phyloP scores from a whole-genome alignment of 768 basidiomycete genomes.

The Pleurotus platypus region DNA sequence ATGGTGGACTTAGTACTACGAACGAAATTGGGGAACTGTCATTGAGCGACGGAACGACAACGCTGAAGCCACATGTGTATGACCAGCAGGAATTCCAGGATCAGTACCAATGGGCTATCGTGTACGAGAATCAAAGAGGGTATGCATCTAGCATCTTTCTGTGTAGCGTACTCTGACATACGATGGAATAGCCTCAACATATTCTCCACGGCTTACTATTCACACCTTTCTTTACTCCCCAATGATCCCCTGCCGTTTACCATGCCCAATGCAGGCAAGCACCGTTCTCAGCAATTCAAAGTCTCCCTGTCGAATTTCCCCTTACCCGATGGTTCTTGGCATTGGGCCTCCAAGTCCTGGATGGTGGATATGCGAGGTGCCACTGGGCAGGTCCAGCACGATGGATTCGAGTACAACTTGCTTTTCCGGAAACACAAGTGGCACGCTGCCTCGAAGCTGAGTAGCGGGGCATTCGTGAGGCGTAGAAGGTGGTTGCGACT shows the following conservation, averaged over 20 bases:
- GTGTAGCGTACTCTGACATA: neutral
- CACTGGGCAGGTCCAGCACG: slow-evolving; percentile 69
- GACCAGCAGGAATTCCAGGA: slow-evolving; percentile 24
- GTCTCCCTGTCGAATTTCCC: slow-evolving; percentile 62
- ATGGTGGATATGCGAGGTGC: slow-evolving; percentile 88
- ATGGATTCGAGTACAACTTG: slow-evolving; percentile 88
- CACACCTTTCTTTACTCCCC: slow-evolving; percentile 63
- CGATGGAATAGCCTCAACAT: slow-evolving; percentile 46
- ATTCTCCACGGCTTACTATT: slow-evolving; percentile 74
- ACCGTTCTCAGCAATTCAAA: slow-evolving; percentile 45
- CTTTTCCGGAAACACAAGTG: slow-evolving; percentile 64
- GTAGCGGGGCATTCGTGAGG: slow-evolving; percentile 71
- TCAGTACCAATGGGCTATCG: slow-evolving; percentile 69
- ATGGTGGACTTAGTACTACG: neutral
- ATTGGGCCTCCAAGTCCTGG: slow-evolving; percentile 77
- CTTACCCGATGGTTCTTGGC: slow-evolving; percentile 78
- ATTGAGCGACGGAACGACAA: neutral
- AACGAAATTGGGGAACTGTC: neutral
- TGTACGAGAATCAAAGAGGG: slow-evolving; percentile 87
- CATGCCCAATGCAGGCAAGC: slow-evolving; percentile 38
- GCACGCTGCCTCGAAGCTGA: slow-evolving; percentile 61
- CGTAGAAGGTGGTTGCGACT: slow-evolving; percentile 80
- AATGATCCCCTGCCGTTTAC: slow-evolving; percentile 75
- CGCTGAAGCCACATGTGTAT: neutral
- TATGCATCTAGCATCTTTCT: slow-evolving; percentile 24